Conservation (phyloP, 768 basidiomycete species). For the Steccherinum ochraceum region DNA sequence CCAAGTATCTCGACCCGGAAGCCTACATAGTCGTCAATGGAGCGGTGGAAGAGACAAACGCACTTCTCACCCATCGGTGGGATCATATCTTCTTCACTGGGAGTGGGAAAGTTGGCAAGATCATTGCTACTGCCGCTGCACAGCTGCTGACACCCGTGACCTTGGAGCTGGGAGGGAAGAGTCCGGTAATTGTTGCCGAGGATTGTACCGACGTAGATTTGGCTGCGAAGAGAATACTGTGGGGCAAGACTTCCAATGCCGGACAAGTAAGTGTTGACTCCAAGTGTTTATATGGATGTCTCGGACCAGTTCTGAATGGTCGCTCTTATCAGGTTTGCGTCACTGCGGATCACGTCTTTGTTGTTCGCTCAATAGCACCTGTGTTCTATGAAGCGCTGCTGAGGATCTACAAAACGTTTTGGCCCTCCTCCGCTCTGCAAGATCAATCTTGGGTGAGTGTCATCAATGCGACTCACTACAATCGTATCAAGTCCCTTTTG, state of each 20-base stretch:
- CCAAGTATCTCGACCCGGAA: conserved; percentile 45
- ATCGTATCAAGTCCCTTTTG: conserved; percentile 47
- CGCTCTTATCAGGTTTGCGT: conserved; percentile 36
- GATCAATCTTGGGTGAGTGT: conserved; percentile 38
- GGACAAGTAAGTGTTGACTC: conserved; percentile 14
- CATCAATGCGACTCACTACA: conserved; percentile 45
- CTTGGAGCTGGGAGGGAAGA: conserved; percentile 38
- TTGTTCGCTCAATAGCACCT: conserved; percentile 34
- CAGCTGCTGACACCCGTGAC: conserved; percentile 35
- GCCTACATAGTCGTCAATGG: conserved; percentile 51
- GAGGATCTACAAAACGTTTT: conserved; percentile 40
- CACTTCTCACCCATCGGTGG: conserved; percentile 29
- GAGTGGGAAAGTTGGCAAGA: conserved; percentile 27
- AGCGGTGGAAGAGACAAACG: conserved; percentile 29
- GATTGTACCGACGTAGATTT: conserved; percentile 38
- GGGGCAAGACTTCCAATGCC: conserved; percentile 48
- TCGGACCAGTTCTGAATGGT: too few species aligned
- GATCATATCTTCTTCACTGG: conserved; percentile 32
- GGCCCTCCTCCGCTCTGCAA: conserved; percentile 38
- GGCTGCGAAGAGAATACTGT: conserved; percentile 59
- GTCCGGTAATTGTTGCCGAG: conserved; percentile 39
- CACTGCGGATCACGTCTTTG: conserved; percentile 39
- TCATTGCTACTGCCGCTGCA: conserved; percentile 35
- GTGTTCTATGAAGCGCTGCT: conserved; percentile 39
- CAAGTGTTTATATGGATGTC: too few species aligned